Conservation (phyloP, 1,284 basidiomycete genomes). For the Cerrena zonata region DNA sequence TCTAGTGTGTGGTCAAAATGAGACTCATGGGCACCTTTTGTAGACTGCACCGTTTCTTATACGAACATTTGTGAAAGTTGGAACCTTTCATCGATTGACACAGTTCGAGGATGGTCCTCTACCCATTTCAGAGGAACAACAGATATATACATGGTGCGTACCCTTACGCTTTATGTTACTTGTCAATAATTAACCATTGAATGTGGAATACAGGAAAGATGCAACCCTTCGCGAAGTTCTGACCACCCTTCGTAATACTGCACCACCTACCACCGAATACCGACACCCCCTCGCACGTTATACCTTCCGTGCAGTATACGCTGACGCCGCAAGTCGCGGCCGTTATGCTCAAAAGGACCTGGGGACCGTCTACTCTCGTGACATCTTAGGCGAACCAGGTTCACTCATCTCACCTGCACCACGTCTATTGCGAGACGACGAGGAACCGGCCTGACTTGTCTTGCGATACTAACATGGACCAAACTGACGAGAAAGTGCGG, state of each 20-base stretch:
- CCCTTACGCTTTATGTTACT: neutral
- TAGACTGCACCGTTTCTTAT: constrained; percentile 75
- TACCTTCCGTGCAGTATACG: constrained; percentile 70
- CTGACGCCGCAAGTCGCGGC: constrained; percentile 64
- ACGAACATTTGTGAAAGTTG: constrained; percentile 75
- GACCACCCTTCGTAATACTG: constrained; percentile 63
- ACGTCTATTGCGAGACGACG: constrained; percentile 50
- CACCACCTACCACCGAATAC: constrained; percentile 59
- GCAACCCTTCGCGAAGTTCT: constrained; percentile 71
- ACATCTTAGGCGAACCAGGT: constrained; percentile 73
- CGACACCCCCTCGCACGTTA: constrained; percentile 73
- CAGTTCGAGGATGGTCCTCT: constrained; percentile 70
- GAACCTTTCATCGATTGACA: constrained; percentile 61
- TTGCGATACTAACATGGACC: constrained; percentile 32
- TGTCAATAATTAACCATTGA: neutral
- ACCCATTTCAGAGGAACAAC: constrained; percentile 71
- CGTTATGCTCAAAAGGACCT: constrained; percentile 68
- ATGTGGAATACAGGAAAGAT: constrained; percentile 53
- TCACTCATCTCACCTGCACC: constrained; percentile 49
- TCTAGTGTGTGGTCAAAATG: neutral
- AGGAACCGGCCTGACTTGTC: constrained; percentile 28
- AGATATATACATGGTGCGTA: constrained; percentile 67
- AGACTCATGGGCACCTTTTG: neutral
- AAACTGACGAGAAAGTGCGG: constrained; percentile 17
- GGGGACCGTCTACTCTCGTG: constrained; percentile 71